phyloP scores from a whole-genome alignment of 78 protist genomes.

The Blattamonas nauphoetae region DNA sequence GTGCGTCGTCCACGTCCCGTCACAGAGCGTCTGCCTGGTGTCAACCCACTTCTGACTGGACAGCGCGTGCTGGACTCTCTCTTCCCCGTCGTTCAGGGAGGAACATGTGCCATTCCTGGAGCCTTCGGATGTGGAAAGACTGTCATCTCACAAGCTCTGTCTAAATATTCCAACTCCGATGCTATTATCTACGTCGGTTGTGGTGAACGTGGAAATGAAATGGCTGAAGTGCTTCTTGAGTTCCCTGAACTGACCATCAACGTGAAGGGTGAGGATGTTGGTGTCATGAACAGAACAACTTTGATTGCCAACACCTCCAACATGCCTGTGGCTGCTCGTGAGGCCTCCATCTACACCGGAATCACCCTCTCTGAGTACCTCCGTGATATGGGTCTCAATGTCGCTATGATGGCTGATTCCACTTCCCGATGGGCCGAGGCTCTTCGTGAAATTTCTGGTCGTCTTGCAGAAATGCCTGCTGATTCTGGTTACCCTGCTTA shows the following conservation, averaged over 20 bases:
- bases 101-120: conserved; percentile 99
- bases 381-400: conserved; percentile 96
- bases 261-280: conserved; percentile 58
- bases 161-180: conserved; percentile 98
- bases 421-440: conserved; percentile 95
- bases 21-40: conserved; percentile 80
- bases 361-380: conserved; percentile 96
- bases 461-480: conserved; percentile 99
- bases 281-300: conserved; percentile 98
- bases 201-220: conserved; percentile 99
- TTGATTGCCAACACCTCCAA: conserved; percentile 99
- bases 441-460: conserved; percentile 98
- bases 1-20: conserved; percentile 90
- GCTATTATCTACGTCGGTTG: conserved; percentile 97
- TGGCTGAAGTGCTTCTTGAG: conserved; percentile 99
- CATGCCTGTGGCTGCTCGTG: conserved; percentile 99
- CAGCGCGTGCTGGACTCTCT: conserved; percentile 98
- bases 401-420: conserved; percentile 85
- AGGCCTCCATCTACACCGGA: conserved; percentile 99
- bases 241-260: conserved; percentile 76
- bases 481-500: conserved; percentile 99
- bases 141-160: conserved; percentile 97
- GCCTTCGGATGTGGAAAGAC: conserved; percentile 99
- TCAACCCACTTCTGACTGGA: conserved; percentile 85
- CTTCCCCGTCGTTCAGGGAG: conserved; percentile 97